Base-by-base conservation (phyloP, 2,329 filamentous ascomycete species). In the Clonostachys solani region DNA sequence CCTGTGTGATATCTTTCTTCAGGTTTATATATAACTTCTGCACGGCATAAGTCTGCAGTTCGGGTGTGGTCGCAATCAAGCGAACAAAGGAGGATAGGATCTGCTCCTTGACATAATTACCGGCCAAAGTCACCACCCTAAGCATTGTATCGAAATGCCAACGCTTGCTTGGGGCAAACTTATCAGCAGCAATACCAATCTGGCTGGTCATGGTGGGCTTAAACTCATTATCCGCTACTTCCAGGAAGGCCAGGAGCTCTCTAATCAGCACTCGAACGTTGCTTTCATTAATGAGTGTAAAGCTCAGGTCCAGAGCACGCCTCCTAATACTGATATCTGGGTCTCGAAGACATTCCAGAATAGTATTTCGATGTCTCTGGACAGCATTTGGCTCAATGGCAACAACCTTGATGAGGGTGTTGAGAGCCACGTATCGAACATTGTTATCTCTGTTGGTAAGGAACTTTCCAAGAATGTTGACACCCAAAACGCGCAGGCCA, bases 121-220 rank as follows among this genome's bases (percentile, higher is more conserved):
- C 94, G 45, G 94, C 94, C 54, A 99, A 76, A 49, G 92, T 96
- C 56, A 99, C 70, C 19, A 99, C 91, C 18, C 95, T 83, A 46
- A 99, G 75, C 86, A 99, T 96, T 3, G 95, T 99, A 61, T 99
- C 94, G 56, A 97, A 87, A 63, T 99, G 94, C 94, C 94, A 99
- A 63, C 94, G 80, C 72, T 97, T 97, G 71, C 94, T 97, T 1
- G 94, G 95, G 3, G 94, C 89, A 67, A 90, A 99, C 54, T 92
- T 85, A 66, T 99, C 94, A 7, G 95, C 94, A 12, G 95, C 94
- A 58, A 99, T 90, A 19, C 94, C 94, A 64, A 99, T 99, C 62
- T 99, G 94, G 46, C 87, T 94, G 2, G 94, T 99, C 92, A 99
- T 96, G 46, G 90, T 89, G 7, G 94, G 89, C 72, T 99, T 99